Percentiles rank a stretch among this genome's conserved stretches.
These are phyloP conservation scores for Phytophthora niederhauseri DNA, from an alignment of 352 stramenopile species.

Conservation along the genomic window DNA sequence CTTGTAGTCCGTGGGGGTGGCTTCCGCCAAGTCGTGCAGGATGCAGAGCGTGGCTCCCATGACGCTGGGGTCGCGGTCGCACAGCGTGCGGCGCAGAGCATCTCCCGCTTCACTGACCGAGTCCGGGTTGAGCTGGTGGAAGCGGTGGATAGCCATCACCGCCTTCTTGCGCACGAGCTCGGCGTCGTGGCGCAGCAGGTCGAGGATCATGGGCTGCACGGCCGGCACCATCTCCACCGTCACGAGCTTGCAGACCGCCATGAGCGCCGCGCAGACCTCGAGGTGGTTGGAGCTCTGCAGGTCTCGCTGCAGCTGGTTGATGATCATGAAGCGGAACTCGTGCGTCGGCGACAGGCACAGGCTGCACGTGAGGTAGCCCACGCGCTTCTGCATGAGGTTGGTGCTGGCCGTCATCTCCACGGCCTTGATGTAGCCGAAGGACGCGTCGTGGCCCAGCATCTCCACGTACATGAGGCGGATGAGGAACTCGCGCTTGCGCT, in stretches of 20 bases:
- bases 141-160: constrained; percentile 98
- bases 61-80: constrained; percentile 98
- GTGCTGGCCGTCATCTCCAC: constrained; percentile 98
- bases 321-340: constrained; percentile 99
- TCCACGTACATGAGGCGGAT: constrained; percentile 99
- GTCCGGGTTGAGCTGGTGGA: constrained; percentile 98
- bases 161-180: constrained; percentile 99
- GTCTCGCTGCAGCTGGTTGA: constrained; percentile 99
- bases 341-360: constrained; percentile 98
- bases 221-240: constrained; percentile 99
- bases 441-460: constrained; percentile 99
- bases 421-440: constrained; percentile 99
- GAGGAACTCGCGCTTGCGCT: constrained; percentile 99
- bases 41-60: constrained; percentile 97
- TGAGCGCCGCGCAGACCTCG: constrained; percentile 96
- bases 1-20: constrained; percentile 95
- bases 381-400: constrained; percentile 98
- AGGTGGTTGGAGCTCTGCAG: constrained; percentile 92
- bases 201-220: constrained; percentile 94
- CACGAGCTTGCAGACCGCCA: constrained; percentile 96
- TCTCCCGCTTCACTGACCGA: constrained; percentile 90
- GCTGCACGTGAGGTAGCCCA: constrained; percentile 96
- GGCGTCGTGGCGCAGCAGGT: constrained; percentile 95
- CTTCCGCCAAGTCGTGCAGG: constrained; percentile 92
- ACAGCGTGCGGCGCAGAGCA: constrained; percentile 96